These are phyloP conservation scores for Cercospora berteroae DNA, from an alignment of 2,329 filamentous ascomycete species.

Conservation along the genomic window DNA sequence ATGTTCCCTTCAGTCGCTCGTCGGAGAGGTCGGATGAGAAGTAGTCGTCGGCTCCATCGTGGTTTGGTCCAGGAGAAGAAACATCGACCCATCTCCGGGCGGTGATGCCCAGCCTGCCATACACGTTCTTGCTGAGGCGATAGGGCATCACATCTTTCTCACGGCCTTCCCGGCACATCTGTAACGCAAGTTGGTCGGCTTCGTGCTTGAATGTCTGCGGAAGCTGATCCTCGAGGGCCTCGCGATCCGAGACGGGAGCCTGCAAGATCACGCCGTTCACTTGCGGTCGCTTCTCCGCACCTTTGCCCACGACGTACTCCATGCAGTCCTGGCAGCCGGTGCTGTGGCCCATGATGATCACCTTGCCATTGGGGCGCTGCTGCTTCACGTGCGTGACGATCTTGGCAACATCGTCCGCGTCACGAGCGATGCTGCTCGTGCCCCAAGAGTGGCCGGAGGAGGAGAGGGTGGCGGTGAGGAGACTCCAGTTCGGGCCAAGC, in stretches of 20 bases:
- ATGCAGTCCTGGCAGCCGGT: slow-evolving; percentile 69
- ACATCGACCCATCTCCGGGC: slow-evolving; percentile 60
- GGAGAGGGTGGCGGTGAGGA: slow-evolving; percentile 44
- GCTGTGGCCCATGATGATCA: slow-evolving; percentile 68
- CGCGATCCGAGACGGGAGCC: slow-evolving; percentile 74
- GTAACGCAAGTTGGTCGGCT: slow-evolving; percentile 47
- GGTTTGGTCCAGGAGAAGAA: slow-evolving; percentile 53
- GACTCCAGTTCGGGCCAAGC: slow-evolving; percentile 52
- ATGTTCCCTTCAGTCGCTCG: slow-evolving; percentile 59
- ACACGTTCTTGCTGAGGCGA: slow-evolving; percentile 33
- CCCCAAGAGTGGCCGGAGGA: slow-evolving; percentile 59
- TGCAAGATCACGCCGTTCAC: slow-evolving; percentile 78
- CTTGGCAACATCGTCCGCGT: slow-evolving; percentile 54
- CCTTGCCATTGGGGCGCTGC: slow-evolving; percentile 46
- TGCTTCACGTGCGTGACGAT: slow-evolving; percentile 53
- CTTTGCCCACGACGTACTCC: slow-evolving; percentile 54
- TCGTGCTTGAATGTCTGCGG: slow-evolving; percentile 45
- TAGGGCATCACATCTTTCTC: slow-evolving; percentile 56
- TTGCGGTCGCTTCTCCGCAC: slow-evolving; percentile 44
- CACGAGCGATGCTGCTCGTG: slow-evolving; percentile 51
- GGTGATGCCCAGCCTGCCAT: slow-evolving; percentile 47
- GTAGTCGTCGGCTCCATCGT: slow-evolving; percentile 75
- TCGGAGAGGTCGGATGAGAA: slow-evolving; percentile 77
- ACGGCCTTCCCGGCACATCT: slow-evolving; percentile 45
- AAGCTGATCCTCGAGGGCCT: slow-evolving; percentile 55